Evolutionary conservation across 139 green algal genomes (phyloP), one percentile per base, ranked within the genome.

Genomic region (Chlamydomonas sphaeroides): DNA sequence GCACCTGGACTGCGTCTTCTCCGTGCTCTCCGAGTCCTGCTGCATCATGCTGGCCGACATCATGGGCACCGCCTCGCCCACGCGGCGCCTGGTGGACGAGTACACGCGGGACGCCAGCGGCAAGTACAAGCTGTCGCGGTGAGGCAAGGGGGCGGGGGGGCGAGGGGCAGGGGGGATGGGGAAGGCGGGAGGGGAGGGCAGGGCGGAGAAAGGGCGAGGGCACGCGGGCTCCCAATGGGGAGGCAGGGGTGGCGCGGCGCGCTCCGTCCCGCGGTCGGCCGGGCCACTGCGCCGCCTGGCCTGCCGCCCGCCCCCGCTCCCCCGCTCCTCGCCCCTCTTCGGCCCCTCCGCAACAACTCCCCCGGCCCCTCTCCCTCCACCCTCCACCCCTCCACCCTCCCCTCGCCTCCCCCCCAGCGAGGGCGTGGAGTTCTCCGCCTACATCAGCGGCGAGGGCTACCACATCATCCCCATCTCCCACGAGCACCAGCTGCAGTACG

Each of bases 1-100:
- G 96, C 96, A 99, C 89, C 90, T 99, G 83, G 96, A 99, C 90
- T 99, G 96, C 85, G 93, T 98, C 48, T 99, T 98, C 89, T 92
- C 78, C 68, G 94, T 98, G 59, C 61, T 98, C n/a, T 90, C 87
- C 17, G 88, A 96, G 87, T 85, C 88, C 78, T 93, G 88, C 81
- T 97, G 94, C 89, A 89, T 99, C 68, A 98, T 99, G 94, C 87
- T 98, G n/a, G 88, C 95, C 73, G 93, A 96, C 65, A 96, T 97
- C 87, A 98, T 98, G 65, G 95, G 94, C 5, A 79, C 86, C 25
- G 78, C 88, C 28, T 92, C 83, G 56, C 87, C 94, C 28, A 98
- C 89, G 8, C 80, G 92, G 15, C 89, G 96, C 36, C 87, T 98
- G 62, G 95, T 97, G 73, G 92, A 95, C 76, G 90, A 94, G 79